Percentiles rank a stretch among this genome's conserved stretches.
Evolutionary conservation across 2,329 filamentous ascomycete species (phyloP).

Genomic region (Blastomyces gilchristii): DNA sequence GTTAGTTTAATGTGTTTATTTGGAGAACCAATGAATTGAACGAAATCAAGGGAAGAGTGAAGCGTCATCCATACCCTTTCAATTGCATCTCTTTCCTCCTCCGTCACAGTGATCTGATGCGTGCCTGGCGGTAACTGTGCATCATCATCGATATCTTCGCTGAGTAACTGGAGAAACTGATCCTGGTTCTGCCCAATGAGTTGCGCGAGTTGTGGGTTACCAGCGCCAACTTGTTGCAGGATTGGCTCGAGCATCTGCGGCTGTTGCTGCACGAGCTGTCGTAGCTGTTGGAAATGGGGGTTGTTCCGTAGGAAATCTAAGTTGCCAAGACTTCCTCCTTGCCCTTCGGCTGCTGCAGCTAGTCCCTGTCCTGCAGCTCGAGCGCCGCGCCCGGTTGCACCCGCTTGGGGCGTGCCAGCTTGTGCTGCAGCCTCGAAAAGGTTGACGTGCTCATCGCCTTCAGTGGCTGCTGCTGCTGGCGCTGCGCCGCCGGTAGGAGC

Average conservation of each 20-base stretch:
- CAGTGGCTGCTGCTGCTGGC: conserved; percentile 25
- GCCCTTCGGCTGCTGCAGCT: conserved; percentile 16
- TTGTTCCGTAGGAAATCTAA: conserved; percentile 92
- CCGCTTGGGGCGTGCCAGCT: conserved; percentile 41
- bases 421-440: conserved; percentile 89
- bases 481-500: conserved; percentile 35
- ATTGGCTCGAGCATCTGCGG: conserved; percentile 98
- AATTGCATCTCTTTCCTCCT: conserved; percentile 93
- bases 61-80: conserved; percentile 59
- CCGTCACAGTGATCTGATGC: conserved; percentile 65
- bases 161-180: conserved; percentile 80
- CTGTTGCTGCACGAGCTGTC: conserved; percentile 93
- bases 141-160: conserved; percentile 79
- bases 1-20: not conserved
- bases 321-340: conserved; percentile 48
- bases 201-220: conserved; percentile 88
- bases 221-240: conserved; percentile 85
- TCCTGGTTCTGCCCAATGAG: conserved; percentile 87
- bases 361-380: conserved; percentile 19
- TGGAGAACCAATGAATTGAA: not conserved
- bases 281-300: conserved; percentile 93
- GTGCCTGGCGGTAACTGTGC: conserved; percentile 69
- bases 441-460: conserved; percentile 59
- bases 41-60: not conserved
- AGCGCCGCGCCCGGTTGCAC: conserved; percentile 28